Evolutionary conservation across 1,284 basidiomycete species (phyloP).

Genomic region (Heliocybe sulcata): DNA sequence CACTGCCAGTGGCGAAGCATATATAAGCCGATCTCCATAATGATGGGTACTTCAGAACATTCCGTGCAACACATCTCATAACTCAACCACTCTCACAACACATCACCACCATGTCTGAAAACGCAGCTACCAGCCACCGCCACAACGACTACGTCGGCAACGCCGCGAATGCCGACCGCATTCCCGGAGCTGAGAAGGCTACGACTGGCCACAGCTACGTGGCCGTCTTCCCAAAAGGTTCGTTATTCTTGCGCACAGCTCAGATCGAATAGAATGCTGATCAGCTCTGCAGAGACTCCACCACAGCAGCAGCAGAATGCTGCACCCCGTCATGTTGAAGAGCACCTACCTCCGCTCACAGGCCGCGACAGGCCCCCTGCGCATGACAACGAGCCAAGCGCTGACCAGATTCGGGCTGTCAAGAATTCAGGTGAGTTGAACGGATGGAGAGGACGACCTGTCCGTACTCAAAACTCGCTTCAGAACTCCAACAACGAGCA

Average conservation of each 20-base stretch:
- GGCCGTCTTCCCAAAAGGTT: constrained; percentile 17
- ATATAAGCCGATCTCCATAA: too few relatives aligned
- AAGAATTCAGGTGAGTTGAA: not conserved
- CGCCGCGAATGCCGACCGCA: constrained; percentile 17
- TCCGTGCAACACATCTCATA: too few relatives aligned
- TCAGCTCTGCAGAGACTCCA: constrained; percentile 4
- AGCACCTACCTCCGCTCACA: constrained; percentile 20
- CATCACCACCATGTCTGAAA: constrained; percentile 10
- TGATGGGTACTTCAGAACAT: too few relatives aligned
- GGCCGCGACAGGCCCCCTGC: constrained; percentile 17
- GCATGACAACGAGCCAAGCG: not conserved
- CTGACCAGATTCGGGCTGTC: constrained; percentile 1
- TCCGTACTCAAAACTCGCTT: not conserved
- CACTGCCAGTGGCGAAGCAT: too few relatives aligned
- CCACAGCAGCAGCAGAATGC: not conserved
- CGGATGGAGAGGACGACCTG: too few relatives aligned
- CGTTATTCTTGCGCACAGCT: not conserved
- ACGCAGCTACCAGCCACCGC: constrained; percentile 12
- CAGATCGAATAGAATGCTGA: not conserved
- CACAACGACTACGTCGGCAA: constrained; percentile 24
- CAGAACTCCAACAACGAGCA: not conserved
- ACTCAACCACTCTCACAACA: not conserved
- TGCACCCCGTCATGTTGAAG: constrained; percentile 12
- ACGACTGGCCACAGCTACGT: constrained; percentile 19
- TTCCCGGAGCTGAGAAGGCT: constrained; percentile 21